These are phyloP conservation scores for Gautieria morchelliformis DNA, from an alignment of 768 basidiomycete genomes.

Conservation along the genomic window DNA sequence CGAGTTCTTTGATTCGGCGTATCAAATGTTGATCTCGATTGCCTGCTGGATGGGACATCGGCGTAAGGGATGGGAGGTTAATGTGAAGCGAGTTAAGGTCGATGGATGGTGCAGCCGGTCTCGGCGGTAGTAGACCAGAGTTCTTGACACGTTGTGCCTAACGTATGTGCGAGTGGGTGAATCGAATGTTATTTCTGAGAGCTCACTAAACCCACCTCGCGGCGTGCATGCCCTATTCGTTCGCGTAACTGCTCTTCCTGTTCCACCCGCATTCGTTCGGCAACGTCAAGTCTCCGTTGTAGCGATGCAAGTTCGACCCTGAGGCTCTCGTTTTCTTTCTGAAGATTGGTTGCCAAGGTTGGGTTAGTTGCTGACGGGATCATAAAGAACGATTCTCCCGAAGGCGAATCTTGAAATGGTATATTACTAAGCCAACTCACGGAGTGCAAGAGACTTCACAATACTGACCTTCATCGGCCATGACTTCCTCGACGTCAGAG, in stretches of 20 bases:
- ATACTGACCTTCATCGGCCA: slow-evolving; percentile 51
- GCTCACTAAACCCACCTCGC: slow-evolving; percentile 39
- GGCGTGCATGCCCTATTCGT: slow-evolving; percentile 64
- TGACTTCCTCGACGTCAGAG: slow-evolving; percentile 46
- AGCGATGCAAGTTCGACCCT: slow-evolving; percentile 50
- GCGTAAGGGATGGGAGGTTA: slow-evolving; percentile 40
- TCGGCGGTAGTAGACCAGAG: slow-evolving; percentile 3
- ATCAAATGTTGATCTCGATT: slow-evolving; percentile 42
- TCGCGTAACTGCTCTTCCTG: slow-evolving; percentile 75
- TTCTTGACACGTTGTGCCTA: slow-evolving; percentile 8
- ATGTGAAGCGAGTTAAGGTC: slow-evolving; percentile 43
- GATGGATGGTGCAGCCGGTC: neutral
- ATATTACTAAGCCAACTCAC: neutral
- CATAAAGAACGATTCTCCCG: slow-evolving; percentile 60
- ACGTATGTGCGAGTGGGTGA: neutral
- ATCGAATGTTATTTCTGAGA: neutral
- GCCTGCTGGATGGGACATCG: slow-evolving; percentile 40
- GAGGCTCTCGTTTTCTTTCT: slow-evolving; percentile 58
- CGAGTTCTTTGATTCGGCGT: slow-evolving; percentile 58
- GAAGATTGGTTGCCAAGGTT: slow-evolving; percentile 30
- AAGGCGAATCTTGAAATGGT: slow-evolving; percentile 54
- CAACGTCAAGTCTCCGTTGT: slow-evolving; percentile 47
- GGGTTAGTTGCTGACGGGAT: slow-evolving; percentile 51
- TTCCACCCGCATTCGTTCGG: slow-evolving; percentile 62
- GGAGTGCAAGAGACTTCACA: neutral